These are phyloP conservation scores for Pythium myriotylum DNA, from an alignment of 352 stramenopile species.

Conservation along the genomic window DNA sequence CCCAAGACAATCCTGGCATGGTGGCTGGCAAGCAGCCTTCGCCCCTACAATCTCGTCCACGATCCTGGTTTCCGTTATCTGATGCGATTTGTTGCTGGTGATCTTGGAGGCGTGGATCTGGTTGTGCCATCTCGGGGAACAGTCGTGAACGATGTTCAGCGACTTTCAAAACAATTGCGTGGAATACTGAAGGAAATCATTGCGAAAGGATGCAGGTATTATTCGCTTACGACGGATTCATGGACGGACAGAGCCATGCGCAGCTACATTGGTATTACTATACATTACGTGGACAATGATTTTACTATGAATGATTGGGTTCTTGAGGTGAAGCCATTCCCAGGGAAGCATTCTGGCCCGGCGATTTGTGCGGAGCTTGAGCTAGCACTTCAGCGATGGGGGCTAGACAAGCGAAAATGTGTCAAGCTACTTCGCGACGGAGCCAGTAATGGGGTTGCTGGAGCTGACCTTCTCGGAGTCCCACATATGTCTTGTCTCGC, in stretches of 20 bases:
- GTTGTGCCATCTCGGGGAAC: background rate
- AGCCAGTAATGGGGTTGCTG: slow-evolving; percentile 1
- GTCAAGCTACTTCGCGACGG: slow-evolving; percentile 13
- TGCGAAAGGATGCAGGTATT: background rate
- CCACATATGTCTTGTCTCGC: slow-evolving; percentile 7
- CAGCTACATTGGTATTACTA: slow-evolving; percentile 11
- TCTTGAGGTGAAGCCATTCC: slow-evolving; percentile 15
- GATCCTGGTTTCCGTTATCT: slow-evolving; percentile 1
- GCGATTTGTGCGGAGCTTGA: slow-evolving; percentile 6
- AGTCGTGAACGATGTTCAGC: background rate
- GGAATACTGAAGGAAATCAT: background rate
- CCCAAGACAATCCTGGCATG: background rate
- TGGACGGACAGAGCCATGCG: slow-evolving; percentile 21
- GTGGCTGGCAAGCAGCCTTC: slow-evolving; percentile 6
- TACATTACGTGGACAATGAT: slow-evolving; percentile 18
- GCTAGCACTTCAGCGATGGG: background rate
- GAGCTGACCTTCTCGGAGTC: background rate
- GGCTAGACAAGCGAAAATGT: slow-evolving; percentile 1
- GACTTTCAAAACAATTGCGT: background rate
- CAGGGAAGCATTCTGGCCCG: slow-evolving; percentile 12
- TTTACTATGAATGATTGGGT: slow-evolving; percentile 5
- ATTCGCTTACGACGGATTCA: slow-evolving; percentile 15
- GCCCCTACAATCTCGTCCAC: slow-evolving; percentile 5
- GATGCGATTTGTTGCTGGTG: background rate
- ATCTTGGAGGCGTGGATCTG: background rate